Percentiles rank a stretch among this genome's conserved stretches.
phyloP scores from a whole-genome alignment of 2,329 filamentous ascomycete genomes.

The Seiridium unicorne region DNA sequence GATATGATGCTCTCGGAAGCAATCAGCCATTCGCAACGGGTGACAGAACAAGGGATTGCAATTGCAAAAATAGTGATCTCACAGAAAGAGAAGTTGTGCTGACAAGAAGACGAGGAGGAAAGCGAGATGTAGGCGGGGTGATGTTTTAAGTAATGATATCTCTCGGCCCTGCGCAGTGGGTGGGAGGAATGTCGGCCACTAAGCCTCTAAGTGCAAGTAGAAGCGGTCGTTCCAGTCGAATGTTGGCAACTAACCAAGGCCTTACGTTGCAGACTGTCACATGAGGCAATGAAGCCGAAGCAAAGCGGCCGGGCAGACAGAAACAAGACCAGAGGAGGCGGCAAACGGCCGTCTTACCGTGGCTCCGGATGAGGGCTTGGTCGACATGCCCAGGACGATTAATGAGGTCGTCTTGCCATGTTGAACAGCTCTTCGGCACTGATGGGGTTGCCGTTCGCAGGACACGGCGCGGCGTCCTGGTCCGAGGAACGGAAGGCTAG shows the following conservation, averaged over 20 bases:
- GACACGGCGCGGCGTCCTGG: not conserved
- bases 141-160: constrained; percentile 27
- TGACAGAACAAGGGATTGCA: not conserved
- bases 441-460: not conserved
- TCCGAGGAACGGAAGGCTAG: constrained; percentile 4
- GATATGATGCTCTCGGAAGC: constrained; percentile 1
- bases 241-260: constrained; percentile 6
- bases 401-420: not conserved
- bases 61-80: not conserved
- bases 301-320: constrained; percentile 14
- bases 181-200: constrained; percentile 28
- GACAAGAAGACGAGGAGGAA: not conserved
- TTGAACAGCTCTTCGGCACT: not conserved
- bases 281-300: constrained; percentile 19
- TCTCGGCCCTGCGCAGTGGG: not conserved
- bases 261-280: constrained; percentile 15
- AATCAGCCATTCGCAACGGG: constrained; percentile 3
- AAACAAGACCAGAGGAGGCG: not conserved
- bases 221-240: constrained; percentile 35
- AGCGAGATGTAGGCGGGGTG: constrained; percentile 16
- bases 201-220: constrained; percentile 60
- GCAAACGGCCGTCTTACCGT: not conserved
- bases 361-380: not conserved
- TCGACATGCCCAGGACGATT: not conserved
- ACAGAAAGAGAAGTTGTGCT: not conserved